These are phyloP conservation scores for Rhizopus stolonifer DNA, from an alignment of 371 early-diverging fungal genomes.

Conservation along the genomic window DNA sequence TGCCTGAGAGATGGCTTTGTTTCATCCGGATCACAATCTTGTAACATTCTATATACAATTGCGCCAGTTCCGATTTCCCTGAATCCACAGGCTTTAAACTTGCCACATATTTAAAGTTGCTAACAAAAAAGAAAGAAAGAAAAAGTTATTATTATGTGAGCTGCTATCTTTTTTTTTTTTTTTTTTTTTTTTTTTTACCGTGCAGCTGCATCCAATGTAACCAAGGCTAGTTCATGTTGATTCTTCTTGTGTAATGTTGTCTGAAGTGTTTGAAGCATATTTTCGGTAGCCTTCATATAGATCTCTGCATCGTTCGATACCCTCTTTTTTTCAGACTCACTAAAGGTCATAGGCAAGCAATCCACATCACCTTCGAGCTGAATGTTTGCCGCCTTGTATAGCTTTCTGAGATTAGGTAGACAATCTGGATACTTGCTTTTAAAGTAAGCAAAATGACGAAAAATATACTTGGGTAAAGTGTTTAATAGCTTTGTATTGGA, in stretches of 20 bases:
- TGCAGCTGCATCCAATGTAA: constrained; percentile 28
- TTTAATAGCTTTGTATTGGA: constrained; percentile 46
- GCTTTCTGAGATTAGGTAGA: constrained; percentile 55
- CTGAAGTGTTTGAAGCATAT: constrained; percentile 23
- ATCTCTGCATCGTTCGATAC: constrained; percentile 26
- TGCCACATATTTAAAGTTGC: constrained; percentile 48
- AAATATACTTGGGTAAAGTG: constrained; percentile 30
- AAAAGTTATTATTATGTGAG: no score
- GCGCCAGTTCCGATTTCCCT: constrained; percentile 48
- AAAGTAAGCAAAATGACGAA: constrained; percentile 71
- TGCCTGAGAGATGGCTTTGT: constrained; percentile 40
- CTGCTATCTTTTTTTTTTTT: neutral
- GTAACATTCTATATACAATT: constrained; percentile 54
- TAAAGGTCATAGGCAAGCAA: constrained; percentile 30
- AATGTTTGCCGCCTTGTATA: constrained; percentile 28
- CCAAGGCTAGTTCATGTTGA: constrained; percentile 11
- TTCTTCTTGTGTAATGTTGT: constrained; percentile 21
- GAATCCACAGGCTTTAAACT: constrained; percentile 40
- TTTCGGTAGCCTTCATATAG: constrained; percentile 28
- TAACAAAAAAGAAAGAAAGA: no score
- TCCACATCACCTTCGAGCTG: constrained; percentile 29
- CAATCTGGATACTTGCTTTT: constrained; percentile 69
- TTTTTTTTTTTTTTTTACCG: constrained; percentile 24
- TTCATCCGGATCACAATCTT: constrained; percentile 44
- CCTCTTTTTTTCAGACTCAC: constrained; percentile 16